phyloP scores from a whole-genome alignment of 129 eudicot genomes.

The Scalesia atractyloides region DNA sequence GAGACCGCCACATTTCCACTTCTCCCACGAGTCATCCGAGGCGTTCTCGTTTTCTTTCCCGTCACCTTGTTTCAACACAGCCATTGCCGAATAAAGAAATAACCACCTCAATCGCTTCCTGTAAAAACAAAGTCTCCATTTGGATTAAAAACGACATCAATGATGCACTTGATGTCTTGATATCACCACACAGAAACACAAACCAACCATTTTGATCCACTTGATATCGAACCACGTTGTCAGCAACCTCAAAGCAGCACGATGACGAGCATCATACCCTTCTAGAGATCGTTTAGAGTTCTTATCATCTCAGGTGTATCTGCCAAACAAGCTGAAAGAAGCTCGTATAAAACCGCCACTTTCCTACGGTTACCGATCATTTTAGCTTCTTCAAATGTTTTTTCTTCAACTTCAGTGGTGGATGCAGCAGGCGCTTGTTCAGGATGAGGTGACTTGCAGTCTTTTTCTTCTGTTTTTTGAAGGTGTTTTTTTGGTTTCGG shows the following conservation, averaged over 20 bases:
- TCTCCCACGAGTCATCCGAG: constrained; percentile 62
- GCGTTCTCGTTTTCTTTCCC: constrained; percentile 44
- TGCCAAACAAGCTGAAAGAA: constrained; percentile 88
- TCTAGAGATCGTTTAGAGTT: constrained; percentile 42
- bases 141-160: constrained; percentile 1
- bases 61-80: constrained; percentile 49
- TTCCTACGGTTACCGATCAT: constrained; percentile 65
- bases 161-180: neutral
- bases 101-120: constrained; percentile 89
- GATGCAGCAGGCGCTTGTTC: constrained; percentile 41
- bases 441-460: constrained; percentile 28
- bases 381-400: constrained; percentile 64
- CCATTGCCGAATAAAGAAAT: constrained; percentile 94
- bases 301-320: constrained; percentile 53
- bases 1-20: constrained; percentile 95
- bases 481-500: constrained; percentile 38
- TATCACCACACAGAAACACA: neutral
- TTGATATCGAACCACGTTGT: constrained; percentile 86
- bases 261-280: constrained; percentile 96
- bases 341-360: constrained; percentile 82
- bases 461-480: constrained; percentile 42
- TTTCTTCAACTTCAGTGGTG: constrained; percentile 44
- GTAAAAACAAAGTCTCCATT: constrained; percentile 16
- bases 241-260: constrained; percentile 91
- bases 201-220: constrained; percentile 79